phyloP scores from a whole-genome alignment of 2,329 filamentous ascomycete species.

The Xylaria polymorpha region DNA sequence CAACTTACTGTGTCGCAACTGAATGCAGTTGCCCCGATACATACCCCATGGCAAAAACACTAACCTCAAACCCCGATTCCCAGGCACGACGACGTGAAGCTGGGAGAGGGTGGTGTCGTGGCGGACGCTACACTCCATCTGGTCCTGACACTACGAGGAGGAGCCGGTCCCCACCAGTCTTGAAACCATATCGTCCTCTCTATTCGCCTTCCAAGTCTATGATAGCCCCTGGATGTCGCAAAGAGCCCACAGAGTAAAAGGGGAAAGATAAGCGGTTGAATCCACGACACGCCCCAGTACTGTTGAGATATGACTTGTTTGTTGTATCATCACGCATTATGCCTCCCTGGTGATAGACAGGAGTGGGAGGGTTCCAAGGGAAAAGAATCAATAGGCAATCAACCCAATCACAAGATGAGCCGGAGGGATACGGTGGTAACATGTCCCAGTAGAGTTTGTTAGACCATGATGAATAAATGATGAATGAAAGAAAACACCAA shows the following conservation, averaged over 20 bases:
- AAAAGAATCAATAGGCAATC: background rate
- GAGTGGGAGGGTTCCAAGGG: background rate
- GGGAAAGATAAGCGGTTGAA: background rate
- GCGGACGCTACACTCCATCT: slow-evolving; percentile 94
- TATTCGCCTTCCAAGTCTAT: background rate
- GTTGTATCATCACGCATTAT: background rate
- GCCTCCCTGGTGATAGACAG: background rate
- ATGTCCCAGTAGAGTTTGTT: slow-evolving; percentile 4
- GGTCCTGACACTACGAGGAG: slow-evolving; percentile 92
- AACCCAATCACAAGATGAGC: background rate
- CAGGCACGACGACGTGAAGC: slow-evolving; percentile 96
- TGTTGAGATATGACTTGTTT: background rate
- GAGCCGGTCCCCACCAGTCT: slow-evolving; percentile 50
- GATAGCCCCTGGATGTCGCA: background rate
- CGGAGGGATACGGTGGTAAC: background rate
- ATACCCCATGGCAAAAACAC: background rate
- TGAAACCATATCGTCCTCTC: slow-evolving; percentile 9
- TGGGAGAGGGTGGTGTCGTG: slow-evolving; percentile 88
- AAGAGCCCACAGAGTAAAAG: background rate
- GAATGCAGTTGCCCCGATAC: background rate
- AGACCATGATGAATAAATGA: slow-evolving; percentile 13
- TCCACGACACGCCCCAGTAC: background rate
- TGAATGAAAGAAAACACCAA: slow-evolving; percentile 8
- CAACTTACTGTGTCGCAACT: background rate
- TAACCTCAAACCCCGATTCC: slow-evolving; percentile 13